phyloP scores from a whole-genome alignment of 163 green algal genomes.

The Chloromonas sp. region DNA sequence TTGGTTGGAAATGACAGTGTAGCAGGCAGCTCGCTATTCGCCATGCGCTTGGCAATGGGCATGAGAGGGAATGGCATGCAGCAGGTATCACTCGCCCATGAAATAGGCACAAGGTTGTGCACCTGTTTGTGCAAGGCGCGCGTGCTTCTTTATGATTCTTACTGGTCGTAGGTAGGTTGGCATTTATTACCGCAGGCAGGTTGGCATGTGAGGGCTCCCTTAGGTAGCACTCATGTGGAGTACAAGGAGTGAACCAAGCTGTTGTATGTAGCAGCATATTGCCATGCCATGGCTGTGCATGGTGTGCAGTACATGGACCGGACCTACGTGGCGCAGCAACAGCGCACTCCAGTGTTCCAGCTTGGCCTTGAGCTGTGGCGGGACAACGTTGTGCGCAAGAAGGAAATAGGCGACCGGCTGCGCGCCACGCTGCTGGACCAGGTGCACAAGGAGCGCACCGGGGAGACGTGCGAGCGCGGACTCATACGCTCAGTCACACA shows the following conservation, averaged over 20 bases:
- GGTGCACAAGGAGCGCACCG: slow-evolving; percentile 74
- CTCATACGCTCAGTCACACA: slow-evolving; percentile 73
- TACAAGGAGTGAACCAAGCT: too few species aligned
- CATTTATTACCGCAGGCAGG: too few species aligned
- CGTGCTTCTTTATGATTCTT: too few species aligned
- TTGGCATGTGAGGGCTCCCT: too few species aligned
- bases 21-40: too few species aligned
- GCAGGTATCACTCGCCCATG: too few species aligned
- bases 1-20: background rate
- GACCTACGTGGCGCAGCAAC: slow-evolving; percentile 85
- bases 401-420: slow-evolving; percentile 44
- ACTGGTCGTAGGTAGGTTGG: too few species aligned
- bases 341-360: slow-evolving; percentile 84
- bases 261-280: too few species aligned
- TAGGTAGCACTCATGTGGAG: too few species aligned
- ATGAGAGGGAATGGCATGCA: background rate
- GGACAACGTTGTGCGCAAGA: slow-evolving; percentile 71
- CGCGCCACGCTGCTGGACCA: slow-evolving; percentile 58
- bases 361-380: slow-evolving; percentile 92
- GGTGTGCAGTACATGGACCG: slow-evolving; percentile 92
- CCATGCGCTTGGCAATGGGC: background rate
- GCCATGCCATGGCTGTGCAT: too few species aligned
- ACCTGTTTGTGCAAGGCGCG: too few species aligned
- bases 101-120: too few species aligned
- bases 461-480: slow-evolving; percentile 77